Evolutionary conservation across 768 basidiomycete genomes (phyloP).

Genomic region (Collybia sordida): DNA sequence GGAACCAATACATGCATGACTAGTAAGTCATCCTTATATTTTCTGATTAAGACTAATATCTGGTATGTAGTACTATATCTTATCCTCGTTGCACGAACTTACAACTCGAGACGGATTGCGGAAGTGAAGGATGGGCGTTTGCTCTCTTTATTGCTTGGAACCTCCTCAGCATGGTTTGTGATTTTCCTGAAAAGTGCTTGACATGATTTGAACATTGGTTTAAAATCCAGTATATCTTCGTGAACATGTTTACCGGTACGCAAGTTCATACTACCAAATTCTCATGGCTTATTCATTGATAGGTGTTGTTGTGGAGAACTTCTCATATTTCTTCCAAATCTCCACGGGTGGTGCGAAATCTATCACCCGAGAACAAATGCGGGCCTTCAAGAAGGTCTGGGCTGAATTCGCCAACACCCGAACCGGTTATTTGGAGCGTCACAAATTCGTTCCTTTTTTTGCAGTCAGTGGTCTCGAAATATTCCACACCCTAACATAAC

Average conservation of each 20-base stretch:
- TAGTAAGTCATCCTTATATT: constrained; percentile 47
- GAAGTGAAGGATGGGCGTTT: constrained; percentile 81
- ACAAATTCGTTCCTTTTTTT: constrained; percentile 77
- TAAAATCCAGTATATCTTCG: constrained; percentile 86
- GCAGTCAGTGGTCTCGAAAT: constrained; percentile 50
- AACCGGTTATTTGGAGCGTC: constrained; percentile 75
- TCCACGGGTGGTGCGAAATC: constrained; percentile 78
- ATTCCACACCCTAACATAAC: background rate
- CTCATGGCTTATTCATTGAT: background rate
- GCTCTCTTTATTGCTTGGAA: constrained; percentile 94
- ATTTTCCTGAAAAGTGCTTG: background rate
- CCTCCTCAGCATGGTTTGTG: constrained; percentile 83
- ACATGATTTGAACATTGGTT: background rate
- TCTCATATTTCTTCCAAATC: constrained; percentile 92
- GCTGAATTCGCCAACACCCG: constrained; percentile 76
- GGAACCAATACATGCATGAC: constrained; percentile 99
- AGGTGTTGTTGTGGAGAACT: constrained; percentile 94
- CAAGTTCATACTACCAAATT: background rate
- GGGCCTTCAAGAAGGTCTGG: constrained; percentile 94
- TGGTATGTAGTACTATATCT: constrained; percentile 54
- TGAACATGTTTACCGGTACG: constrained; percentile 91
- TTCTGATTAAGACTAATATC: constrained; percentile 6
- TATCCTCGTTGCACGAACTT: constrained; percentile 82
- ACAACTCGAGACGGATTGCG: constrained; percentile 79
- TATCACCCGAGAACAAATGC: constrained; percentile 89